Base-by-base conservation (phyloP, 495 filamentous ascomycete genomes). In the Penicillium malachiteum region DNA sequence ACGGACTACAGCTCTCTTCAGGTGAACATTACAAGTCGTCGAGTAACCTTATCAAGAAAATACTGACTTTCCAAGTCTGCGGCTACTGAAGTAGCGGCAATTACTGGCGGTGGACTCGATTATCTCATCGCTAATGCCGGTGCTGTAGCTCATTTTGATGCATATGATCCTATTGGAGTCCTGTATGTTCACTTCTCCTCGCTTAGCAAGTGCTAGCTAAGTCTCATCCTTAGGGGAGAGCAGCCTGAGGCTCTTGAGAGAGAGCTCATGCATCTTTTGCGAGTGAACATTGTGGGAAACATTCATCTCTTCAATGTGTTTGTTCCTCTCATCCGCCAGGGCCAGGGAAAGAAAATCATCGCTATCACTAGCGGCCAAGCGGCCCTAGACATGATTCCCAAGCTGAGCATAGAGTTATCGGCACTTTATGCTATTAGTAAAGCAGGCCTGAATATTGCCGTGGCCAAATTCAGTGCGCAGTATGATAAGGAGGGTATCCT, bases 241-340 rank as follows among this genome's bases (percentile, higher is more conserved):
- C 48, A 68, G 9, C 59, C 60, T 4, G 49, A 76, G 30, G 52
- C 56, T 7, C 26, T 78, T 7, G 63, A 66, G 30, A 50, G 45
- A 11, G 51, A 50, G 42, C 51, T 49, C 55, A 53, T 40, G 50
- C 64, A 67, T 65, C 31, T 56, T 18, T 75, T 76, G 57, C 55
- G 73, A 26, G 62, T 65, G 35, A 86, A 83, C 55, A 60, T 72
- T 30, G 18, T 79, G 50, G 79, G 74, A 26, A 71, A 72, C 35
- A 66, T 84, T 62, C 72, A 84, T 53, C 65, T 80, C 1, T 75
- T 78, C 60, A 79, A 81, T 62, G 49, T 71, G n/a, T 85, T 81
- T 65, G 32, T 81, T 3, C 80, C 82, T 5, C 70, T 84, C 0
- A 70, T 85, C 56, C 62, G 66, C 3, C 68, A 71, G n/a, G 79